These are phyloP conservation scores for Phascolomyces articulosus DNA, from an alignment of 371 early-diverging fungal genomes.

Conservation along the genomic window DNA sequence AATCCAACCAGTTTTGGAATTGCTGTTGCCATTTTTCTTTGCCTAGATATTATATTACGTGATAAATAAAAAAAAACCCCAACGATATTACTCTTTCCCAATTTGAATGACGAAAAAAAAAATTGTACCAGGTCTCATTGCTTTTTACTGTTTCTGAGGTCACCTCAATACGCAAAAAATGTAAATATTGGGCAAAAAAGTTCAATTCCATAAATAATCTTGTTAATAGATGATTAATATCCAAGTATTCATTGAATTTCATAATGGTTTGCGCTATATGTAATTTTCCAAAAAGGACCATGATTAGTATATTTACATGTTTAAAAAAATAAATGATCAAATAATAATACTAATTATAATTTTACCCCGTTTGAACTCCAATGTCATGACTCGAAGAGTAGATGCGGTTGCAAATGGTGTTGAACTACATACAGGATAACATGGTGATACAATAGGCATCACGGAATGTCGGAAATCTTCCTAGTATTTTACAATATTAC, in stretches of 20 bases:
- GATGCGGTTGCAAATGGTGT: constrained; percentile 41
- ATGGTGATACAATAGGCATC: constrained; percentile 51
- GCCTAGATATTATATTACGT: constrained; percentile 18
- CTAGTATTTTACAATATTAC: too few relatives aligned
- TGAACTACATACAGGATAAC: constrained; percentile 38
- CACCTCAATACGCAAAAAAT: constrained; percentile 30
- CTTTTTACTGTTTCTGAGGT: constrained; percentile 26
- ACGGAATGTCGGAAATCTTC: constrained; percentile 29
- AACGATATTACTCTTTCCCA: background rate
- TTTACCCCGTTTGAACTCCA: constrained; percentile 28
- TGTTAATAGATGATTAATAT: constrained; percentile 6
- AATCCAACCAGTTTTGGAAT: constrained; percentile 31
- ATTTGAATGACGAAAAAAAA: background rate
- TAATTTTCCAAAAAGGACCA: too few relatives aligned
- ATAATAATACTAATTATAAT: too few relatives aligned
- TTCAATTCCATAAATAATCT: constrained; percentile 35
- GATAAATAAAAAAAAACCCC: too few relatives aligned
- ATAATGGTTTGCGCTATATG: background rate
- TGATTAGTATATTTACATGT: too few relatives aligned
- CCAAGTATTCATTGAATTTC: background rate
- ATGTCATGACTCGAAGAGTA: constrained; percentile 26
- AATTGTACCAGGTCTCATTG: constrained; percentile 46
- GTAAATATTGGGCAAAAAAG: constrained; percentile 24
- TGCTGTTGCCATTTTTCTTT: constrained; percentile 33
- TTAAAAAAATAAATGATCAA: too few relatives aligned